Conservation (phyloP, 805 yeast genomes). For the Candida namnaoensis region DNA sequence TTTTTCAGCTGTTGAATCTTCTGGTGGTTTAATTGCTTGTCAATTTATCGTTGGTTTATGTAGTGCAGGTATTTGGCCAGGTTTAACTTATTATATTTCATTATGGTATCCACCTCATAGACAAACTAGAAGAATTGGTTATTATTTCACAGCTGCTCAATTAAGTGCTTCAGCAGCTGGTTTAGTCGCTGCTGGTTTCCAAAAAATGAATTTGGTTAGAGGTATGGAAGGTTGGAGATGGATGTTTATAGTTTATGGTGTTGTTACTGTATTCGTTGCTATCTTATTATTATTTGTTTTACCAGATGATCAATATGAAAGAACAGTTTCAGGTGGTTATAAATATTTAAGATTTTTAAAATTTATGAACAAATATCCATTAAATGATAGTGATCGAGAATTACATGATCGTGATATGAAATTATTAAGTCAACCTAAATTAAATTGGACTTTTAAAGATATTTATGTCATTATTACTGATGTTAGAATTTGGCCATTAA, state of each 20-base stretch:
- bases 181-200: constrained; percentile 81
- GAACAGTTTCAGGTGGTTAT: constrained; percentile 5
- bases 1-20: constrained; percentile 49
- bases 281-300: constrained; percentile 70
- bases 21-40: constrained; percentile 58
- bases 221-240: constrained; percentile 84
- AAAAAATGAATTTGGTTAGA: constrained; percentile 61
- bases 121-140: constrained; percentile 73
- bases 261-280: constrained; percentile 57
- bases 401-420: constrained; percentile 57
- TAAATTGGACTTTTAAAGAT: constrained; percentile 54
- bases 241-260: constrained; percentile 75
- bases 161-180: constrained; percentile 88
- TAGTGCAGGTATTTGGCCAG: constrained; percentile 90
- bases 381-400: constrained; percentile 40
- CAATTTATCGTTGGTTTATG: constrained; percentile 68
- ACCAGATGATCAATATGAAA: constrained; percentile 42
- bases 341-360: constrained; percentile 8
- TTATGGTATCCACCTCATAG: constrained; percentile 81
- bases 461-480: constrained; percentile 48
- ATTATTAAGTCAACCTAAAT: constrained; percentile 31
- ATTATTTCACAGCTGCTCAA: constrained; percentile 88
- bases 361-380: constrained; percentile 28
- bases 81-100: constrained; percentile 74
- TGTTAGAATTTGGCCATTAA: constrained; percentile 66